These are phyloP conservation scores for Pleurotus pulmonarius DNA, from an alignment of 768 basidiomycete species.

Conservation along the genomic window DNA sequence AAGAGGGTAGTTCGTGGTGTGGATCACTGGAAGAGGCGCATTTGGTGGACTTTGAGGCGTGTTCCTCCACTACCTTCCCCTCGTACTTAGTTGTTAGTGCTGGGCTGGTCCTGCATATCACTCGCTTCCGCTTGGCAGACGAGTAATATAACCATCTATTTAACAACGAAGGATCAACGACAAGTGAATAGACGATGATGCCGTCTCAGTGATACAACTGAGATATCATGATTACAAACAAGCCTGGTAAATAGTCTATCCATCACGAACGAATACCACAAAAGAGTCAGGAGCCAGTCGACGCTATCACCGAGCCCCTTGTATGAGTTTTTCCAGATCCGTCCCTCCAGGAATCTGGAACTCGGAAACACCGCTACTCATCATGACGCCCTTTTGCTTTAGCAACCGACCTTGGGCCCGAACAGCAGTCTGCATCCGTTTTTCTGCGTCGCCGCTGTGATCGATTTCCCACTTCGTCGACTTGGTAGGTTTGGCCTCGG, in stretches of 20 bases:
- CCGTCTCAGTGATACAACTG: background rate
- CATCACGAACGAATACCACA: no score
- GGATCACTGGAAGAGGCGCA: conserved; percentile 5
- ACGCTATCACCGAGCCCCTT: conserved; percentile 8
- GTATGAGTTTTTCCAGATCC: conserved; percentile 61
- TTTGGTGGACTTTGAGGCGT: background rate
- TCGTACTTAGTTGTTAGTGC: no score
- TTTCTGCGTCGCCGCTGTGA: conserved; percentile 58
- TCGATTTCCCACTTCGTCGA: conserved; percentile 35
- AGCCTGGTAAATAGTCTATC: no score
- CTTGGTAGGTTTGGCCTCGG: background rate
- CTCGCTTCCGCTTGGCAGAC: no score
- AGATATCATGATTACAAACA: no score
- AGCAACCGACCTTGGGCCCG: conserved; percentile 77
- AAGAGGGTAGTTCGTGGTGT: background rate
- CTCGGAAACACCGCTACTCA: conserved; percentile 63
- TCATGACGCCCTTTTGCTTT: conserved; percentile 76
- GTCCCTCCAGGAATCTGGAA: conserved; percentile 73
- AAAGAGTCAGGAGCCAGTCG: no score
- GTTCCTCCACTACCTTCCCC: no score
- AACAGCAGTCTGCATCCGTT: conserved; percentile 83
- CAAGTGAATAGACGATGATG: no score
- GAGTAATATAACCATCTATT: no score
- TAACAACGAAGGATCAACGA: no score
- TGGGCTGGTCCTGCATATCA: no score